Conservation (phyloP, 2,329 filamentous ascomycete genomes). For the Neoscytalidium dimidiatum region DNA sequence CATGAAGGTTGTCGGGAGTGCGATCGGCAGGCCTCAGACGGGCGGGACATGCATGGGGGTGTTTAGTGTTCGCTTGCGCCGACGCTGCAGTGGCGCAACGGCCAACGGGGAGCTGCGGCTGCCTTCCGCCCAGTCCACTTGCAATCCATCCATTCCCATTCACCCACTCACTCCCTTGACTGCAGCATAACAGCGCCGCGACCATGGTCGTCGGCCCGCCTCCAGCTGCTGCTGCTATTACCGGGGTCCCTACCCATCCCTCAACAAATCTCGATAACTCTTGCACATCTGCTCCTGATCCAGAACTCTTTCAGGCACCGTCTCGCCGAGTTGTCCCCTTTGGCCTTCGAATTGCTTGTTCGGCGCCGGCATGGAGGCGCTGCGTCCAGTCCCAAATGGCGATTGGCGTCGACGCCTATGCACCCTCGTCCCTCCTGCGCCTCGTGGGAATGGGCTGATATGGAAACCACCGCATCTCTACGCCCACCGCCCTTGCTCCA, state of each 20-base stretch:
- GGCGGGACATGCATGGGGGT: too few species aligned
- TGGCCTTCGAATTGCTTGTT: neutral
- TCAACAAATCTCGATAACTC: neutral
- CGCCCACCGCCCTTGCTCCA: neutral
- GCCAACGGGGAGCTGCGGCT: conserved; percentile 9
- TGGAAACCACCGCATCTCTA: neutral
- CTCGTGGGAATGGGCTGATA: neutral
- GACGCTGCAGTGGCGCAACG: neutral
- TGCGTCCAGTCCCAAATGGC: neutral
- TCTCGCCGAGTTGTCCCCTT: neutral
- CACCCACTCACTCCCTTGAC: too few species aligned
- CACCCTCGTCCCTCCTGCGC: neutral
- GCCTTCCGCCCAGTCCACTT: neutral
- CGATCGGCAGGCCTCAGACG: neutral
- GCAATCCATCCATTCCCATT: neutral
- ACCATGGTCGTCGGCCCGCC: neutral
- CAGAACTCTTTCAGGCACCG: neutral
- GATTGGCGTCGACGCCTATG: neutral
- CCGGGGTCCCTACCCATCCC: neutral
- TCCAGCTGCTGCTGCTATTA: neutral
- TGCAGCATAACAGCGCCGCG: too few species aligned
- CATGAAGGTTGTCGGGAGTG: neutral
- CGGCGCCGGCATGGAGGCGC: neutral
- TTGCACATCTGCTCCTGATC: neutral
- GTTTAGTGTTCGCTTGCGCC: conserved; percentile 1